Percentiles rank a stretch among this genome's conserved stretches.
Conservation (phyloP, 305 asterid species). For the Fraxinus nigra region DNA sequence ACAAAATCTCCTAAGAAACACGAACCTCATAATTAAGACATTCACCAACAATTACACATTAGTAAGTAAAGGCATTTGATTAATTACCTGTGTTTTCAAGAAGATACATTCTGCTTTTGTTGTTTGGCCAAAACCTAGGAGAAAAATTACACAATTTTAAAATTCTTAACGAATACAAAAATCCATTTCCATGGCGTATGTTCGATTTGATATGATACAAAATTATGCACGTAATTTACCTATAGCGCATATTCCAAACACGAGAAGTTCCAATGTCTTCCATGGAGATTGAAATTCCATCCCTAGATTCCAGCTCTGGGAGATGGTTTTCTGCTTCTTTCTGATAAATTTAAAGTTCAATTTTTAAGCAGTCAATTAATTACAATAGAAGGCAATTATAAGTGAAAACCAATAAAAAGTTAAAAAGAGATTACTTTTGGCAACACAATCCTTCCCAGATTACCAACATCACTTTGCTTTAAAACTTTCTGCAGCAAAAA, state of each 20-base stretch:
- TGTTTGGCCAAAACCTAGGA: slow-evolving; percentile 93
- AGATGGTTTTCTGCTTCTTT: slow-evolving; percentile 96
- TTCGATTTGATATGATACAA: not conserved
- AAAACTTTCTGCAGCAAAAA: slow-evolving; percentile 93
- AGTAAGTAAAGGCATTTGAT: not conserved
- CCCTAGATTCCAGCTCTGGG: slow-evolving; percentile 84
- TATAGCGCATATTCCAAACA: slow-evolving; percentile 87
- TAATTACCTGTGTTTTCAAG: slow-evolving; percentile 89
- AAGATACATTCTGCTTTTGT: slow-evolving; percentile 98
- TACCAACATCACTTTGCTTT: slow-evolving; percentile 98
- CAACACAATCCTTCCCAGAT: slow-evolving; percentile 87
- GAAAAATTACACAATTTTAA: not conserved
- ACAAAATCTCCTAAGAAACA: slow-evolving; percentile 70
- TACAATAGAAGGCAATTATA: not conserved
- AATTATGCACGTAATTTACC: slow-evolving; percentile 35
- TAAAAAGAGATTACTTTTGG: slow-evolving; percentile 59
- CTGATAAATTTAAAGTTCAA: slow-evolving; percentile 31
- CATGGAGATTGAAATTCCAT: slow-evolving; percentile 87
- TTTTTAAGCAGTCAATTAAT: slow-evolving; percentile 9
- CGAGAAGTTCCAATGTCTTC: slow-evolving; percentile 93
- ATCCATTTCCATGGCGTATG: not conserved
- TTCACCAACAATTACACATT: not conserved
- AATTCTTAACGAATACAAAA: not conserved
- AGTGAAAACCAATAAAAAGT: not conserved
- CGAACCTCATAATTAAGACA: not conserved